A percentile compares a stretch with the other conserved stretches of the same genome.
phyloP scores from a whole-genome alignment of 805 yeast genomes.

The Brettanomyces sp. region DNA sequence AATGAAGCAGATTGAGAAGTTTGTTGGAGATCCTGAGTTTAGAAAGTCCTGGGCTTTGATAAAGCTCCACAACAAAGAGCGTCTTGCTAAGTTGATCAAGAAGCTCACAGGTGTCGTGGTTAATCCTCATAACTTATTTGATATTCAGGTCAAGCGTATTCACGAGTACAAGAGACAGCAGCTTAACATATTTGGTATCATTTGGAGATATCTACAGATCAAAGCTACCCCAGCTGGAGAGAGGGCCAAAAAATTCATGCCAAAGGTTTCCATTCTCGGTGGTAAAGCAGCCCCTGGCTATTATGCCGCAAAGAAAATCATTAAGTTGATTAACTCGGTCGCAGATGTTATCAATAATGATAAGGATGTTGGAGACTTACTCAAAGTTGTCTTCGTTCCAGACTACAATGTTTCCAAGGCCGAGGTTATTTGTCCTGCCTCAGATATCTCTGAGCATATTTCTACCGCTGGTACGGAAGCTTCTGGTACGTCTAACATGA shows the following conservation, averaged over 20 bases:
- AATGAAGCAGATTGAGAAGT: conserved; percentile 59
- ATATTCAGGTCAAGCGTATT: conserved; percentile 87
- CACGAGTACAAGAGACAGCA: conserved; percentile 97
- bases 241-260: conserved; percentile 47
- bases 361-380: conserved; percentile 58
- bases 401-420: conserved; percentile 94
- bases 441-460: conserved; percentile 86
- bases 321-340: conserved; percentile 76
- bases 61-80: conserved; percentile 59
- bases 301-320: conserved; percentile 87
- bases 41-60: conserved; percentile 61
- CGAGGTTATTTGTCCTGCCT: conserved; percentile 81
- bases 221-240: conserved; percentile 59
- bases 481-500: conserved; percentile 93
- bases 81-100: conserved; percentile 60
- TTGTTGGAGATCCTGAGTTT: conserved; percentile 60
- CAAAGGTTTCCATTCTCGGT: conserved; percentile 79
- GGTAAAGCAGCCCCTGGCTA: conserved; percentile 98
- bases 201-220: conserved; percentile 70
- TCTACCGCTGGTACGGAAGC: conserved; percentile 98
- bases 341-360: conserved; percentile 76
- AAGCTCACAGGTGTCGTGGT: conserved; percentile 51
- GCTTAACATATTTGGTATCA: conserved; percentile 81
- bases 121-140: conserved; percentile 70
- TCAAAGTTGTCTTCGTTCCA: conserved; percentile 82